A percentile compares a stretch with the other conserved stretches of the same genome.
phyloP scores from a whole-genome alignment of 441 rosid genomes.

The Daphne laureola region DNA sequence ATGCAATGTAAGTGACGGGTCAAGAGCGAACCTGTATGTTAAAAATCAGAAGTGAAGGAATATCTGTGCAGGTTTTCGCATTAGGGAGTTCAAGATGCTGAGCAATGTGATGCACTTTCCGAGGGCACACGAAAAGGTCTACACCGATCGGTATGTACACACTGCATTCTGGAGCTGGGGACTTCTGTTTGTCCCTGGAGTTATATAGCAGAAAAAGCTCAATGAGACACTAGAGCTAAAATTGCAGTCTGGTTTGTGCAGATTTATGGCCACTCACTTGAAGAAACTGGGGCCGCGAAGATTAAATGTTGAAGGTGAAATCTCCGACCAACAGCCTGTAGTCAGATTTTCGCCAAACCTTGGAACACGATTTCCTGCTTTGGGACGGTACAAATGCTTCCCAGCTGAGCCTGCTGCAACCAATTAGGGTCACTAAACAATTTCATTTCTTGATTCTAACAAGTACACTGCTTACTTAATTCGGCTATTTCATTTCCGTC shows the following conservation, averaged over 20 bases:
- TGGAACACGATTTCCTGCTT: slow-evolving; percentile 54
- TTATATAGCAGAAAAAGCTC: not conserved
- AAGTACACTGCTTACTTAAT: slow-evolving; percentile 27
- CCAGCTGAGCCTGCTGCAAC: slow-evolving; percentile 37
- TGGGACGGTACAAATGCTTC: slow-evolving; percentile 44
- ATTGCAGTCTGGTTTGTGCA: not conserved
- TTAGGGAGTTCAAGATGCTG: slow-evolving; percentile 69
- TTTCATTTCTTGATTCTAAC: slow-evolving; percentile 4
- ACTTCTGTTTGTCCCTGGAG: slow-evolving; percentile 66
- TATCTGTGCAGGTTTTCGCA: slow-evolving; percentile 29
- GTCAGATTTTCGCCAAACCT: slow-evolving; percentile 39
- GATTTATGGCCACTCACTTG: slow-evolving; percentile 29
- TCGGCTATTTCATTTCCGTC: slow-evolving; percentile 42
- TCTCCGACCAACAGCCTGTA: slow-evolving; percentile 62
- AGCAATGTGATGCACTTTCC: slow-evolving; percentile 71
- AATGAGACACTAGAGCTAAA: no score
- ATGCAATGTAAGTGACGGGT: no score
- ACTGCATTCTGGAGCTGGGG: slow-evolving; percentile 49
- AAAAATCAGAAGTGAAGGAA: slow-evolving; percentile 54
- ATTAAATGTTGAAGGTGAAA: slow-evolving; percentile 62
- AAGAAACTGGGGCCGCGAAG: slow-evolving; percentile 71
- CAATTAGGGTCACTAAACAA: not conserved
- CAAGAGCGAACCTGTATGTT: slow-evolving; percentile 50
- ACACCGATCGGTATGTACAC: slow-evolving; percentile 66
- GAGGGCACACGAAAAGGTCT: slow-evolving; percentile 52